Percentiles rank a stretch among this genome's conserved stretches.
Conservation (phyloP, 2,329 filamentous ascomycete species). For the Diaporthe longicolla region DNA sequence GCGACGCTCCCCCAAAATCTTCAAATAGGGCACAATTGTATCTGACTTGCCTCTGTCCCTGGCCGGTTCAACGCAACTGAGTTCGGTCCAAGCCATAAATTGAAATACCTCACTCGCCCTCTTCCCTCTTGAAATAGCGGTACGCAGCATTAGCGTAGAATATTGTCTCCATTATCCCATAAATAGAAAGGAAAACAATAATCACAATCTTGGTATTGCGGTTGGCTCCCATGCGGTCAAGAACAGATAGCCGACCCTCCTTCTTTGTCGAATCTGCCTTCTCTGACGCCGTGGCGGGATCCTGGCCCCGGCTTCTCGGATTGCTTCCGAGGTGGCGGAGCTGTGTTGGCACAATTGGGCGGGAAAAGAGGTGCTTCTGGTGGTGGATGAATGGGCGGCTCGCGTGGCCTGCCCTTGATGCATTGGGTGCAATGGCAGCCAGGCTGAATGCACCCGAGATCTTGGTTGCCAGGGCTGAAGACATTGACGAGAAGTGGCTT, state of each 20-base stretch:
- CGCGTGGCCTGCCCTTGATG: not conserved
- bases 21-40: too few relatives aligned
- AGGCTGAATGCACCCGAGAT: not conserved
- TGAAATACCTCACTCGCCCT: not conserved
- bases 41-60: too few relatives aligned
- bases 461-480: not conserved
- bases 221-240: slow-evolving; percentile 14
- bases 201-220: slow-evolving; percentile 8
- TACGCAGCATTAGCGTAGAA: slow-evolving; percentile 19
- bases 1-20: too few relatives aligned
- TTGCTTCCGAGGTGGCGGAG: not conserved
- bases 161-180: not conserved
- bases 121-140: slow-evolving; percentile 2
- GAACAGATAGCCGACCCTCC: slow-evolving; percentile 1
- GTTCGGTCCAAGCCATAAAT: too few relatives aligned
- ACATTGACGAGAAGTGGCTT: not conserved
- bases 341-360: not conserved
- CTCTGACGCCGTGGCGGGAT: not conserved
- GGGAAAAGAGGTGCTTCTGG: too few relatives aligned
- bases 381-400: not conserved
- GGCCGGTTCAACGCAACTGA: too few relatives aligned
- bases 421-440: not conserved
- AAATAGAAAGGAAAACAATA: slow-evolving; percentile 11
- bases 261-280: not conserved
- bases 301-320: not conserved